phyloP scores from a whole-genome alignment of 441 rosid genomes.

The Adansonia rubrostipa region DNA sequence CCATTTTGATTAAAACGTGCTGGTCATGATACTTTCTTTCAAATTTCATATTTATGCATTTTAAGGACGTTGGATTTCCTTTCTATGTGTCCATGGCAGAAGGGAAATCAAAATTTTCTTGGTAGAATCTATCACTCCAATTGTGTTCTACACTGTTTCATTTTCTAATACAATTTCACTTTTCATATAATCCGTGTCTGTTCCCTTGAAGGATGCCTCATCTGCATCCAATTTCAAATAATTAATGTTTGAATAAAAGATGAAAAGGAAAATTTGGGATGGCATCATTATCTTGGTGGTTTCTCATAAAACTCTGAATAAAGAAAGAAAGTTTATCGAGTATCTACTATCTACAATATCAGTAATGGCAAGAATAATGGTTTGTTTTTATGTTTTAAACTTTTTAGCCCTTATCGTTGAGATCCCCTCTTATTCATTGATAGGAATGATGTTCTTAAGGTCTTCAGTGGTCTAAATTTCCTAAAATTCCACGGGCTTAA shows the following conservation, averaged over 20 bases:
- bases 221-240: neutral
- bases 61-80: neutral
- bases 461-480: neutral
- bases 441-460: neutral
- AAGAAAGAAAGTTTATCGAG: neutral
- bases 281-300: constrained; percentile 5
- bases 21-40: neutral
- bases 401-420: neutral
- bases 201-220: constrained; percentile 11
- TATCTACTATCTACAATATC: neutral
- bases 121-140: neutral
- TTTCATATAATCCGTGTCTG: neutral
- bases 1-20: neutral
- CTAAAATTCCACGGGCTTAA: neutral
- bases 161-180: neutral
- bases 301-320: neutral
- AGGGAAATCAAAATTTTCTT: neutral
- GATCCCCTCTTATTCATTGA: neutral
- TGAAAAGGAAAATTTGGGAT: neutral
- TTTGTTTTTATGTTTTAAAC: neutral
- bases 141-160: neutral
- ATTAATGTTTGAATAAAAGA: neutral
- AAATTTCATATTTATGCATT: neutral
- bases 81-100: neutral
- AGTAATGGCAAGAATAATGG: neutral